Conservation (phyloP, 768 basidiomycete species). For the Lentinula edodes region DNA sequence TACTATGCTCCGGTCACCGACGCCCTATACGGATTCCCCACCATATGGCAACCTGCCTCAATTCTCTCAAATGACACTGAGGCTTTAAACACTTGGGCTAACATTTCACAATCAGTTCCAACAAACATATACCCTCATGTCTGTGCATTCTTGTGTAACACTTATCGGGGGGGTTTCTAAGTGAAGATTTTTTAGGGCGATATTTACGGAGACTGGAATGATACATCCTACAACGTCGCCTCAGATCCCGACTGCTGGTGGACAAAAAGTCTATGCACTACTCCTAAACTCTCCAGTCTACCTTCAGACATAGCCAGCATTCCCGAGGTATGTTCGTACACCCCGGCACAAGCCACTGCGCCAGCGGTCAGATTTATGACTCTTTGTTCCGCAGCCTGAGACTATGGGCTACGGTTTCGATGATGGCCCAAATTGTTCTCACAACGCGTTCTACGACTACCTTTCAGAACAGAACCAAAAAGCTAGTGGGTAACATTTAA, state of each 20-base stretch:
- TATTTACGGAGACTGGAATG: constrained; percentile 18
- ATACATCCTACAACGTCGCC: constrained; percentile 12
- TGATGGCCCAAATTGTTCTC: constrained; percentile 62
- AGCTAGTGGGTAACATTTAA: constrained; percentile 39
- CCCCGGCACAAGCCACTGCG: background rate
- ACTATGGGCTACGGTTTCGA: constrained; percentile 60
- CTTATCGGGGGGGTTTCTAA: background rate
- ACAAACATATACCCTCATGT: constrained; percentile 41
- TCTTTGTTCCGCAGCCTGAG: constrained; percentile 29
- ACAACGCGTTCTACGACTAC: constrained; percentile 58
- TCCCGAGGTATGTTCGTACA: constrained; percentile 35
- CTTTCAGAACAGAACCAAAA: constrained; percentile 48
- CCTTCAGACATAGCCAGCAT: constrained; percentile 36
- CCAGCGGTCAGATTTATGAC: background rate
- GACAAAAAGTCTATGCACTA: constrained; percentile 32
- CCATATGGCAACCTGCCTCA: constrained; percentile 37
- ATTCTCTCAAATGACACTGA: constrained; percentile 38
- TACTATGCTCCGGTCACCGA: constrained; percentile 27
- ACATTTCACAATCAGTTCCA: constrained; percentile 40
- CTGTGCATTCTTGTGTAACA: background rate
- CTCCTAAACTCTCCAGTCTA: constrained; percentile 40
- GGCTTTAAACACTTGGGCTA: constrained; percentile 35
- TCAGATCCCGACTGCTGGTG: constrained; percentile 47
- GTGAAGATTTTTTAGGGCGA: background rate
- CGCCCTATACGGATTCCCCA: constrained; percentile 33